Base-by-base conservation (phyloP, 345 rosid genomes). In the Physaria fendleri region DNA sequence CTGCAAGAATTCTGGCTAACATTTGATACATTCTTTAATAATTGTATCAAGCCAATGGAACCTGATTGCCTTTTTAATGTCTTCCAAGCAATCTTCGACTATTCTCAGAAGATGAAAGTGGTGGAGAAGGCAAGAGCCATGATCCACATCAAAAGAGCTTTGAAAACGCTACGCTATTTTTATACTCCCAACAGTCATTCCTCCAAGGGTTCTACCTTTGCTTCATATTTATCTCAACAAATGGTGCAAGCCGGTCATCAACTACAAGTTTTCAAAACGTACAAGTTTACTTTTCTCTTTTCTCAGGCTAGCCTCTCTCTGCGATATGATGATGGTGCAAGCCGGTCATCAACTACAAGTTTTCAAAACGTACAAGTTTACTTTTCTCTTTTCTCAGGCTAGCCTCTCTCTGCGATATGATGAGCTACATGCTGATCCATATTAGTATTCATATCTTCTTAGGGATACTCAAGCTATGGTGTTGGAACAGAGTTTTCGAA, bases 271-370 rank as follows among this genome's bases (percentile, higher is more conserved):
- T 88, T 84, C 59, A 77, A 81, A 63, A 78, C 74, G 37, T 92
- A 82, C 78, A 78, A 93, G 98, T 91, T n/a, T n/a, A n/a, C n/a
- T n/a, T n/a, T n/a, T n/a, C n/a, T n/a, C n/a, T n/a, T n/a, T n/a
- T n/a, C n/a, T n/a, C n/a, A n/a, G n/a, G n/a, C n/a, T n/a, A n/a
- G n/a, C n/a, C n/a, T n/a, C n/a, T n/a, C n/a, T n/a, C n/a, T n/a
- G n/a, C n/a, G n/a, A n/a, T n/a, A n/a, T n/a, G n/a, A n/a, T n/a
- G n/a, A 86, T 92, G 98, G 83, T 75, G 68, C 85, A 74, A 69
- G 88, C 96, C 59, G 95, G 93, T 33, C 98, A 84, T 51, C 98
- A 88, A 48, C 98, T 88, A 71, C 96, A 92, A 64, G 76, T 84
- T 11, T 88, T 84, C 59, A 77, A 81, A 63, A 78, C 74, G 37